Percentiles rank a stretch among this genome's conserved stretches.
Evolutionary conservation across 2,329 filamentous ascomycete species (phyloP).

Genomic region (Cladosporium sp.): DNA sequence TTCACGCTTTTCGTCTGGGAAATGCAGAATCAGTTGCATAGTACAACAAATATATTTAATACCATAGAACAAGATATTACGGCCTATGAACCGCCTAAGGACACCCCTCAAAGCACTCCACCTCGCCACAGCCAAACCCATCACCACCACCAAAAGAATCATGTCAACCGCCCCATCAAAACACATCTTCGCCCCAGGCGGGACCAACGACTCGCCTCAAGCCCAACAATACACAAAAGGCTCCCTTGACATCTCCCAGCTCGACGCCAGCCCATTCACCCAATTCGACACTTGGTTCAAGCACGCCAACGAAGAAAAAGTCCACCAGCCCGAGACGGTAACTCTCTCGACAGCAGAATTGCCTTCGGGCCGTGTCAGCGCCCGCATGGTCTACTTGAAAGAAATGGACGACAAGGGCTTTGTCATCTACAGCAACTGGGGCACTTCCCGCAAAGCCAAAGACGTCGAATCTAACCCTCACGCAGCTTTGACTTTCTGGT

Average conservation of each 20-base stretch:
- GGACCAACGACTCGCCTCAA: constrained; percentile 54
- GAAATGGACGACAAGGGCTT: constrained; percentile 81
- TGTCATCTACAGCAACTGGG: constrained; percentile 92
- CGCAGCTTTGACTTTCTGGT: constrained; percentile 85
- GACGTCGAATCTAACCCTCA: constrained; percentile 71
- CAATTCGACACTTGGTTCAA: constrained; percentile 93
- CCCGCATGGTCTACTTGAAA: constrained; percentile 89
- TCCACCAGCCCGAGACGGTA: constrained; percentile 81
- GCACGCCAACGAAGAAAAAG: constrained; percentile 57
- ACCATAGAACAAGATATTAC: background rate
- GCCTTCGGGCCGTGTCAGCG: constrained; percentile 77
- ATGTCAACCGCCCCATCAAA: constrained; percentile 29
- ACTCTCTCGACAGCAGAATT: constrained; percentile 79
- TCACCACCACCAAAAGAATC: constrained; percentile 9
- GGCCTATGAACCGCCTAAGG: constrained; percentile 3
- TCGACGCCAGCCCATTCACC: constrained; percentile 62
- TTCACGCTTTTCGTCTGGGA: background rate
- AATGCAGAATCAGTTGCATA: background rate
- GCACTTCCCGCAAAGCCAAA: constrained; percentile 63
- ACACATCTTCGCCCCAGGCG: constrained; percentile 60
- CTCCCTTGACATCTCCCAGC: constrained; percentile 57
- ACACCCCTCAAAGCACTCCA: background rate
- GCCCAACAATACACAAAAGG: constrained; percentile 73
- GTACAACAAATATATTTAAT: background rate
- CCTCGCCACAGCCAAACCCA: constrained; percentile 1